Conservation (phyloP, 2,329 filamentous ascomycete species). For the Sarocladium strictum region DNA sequence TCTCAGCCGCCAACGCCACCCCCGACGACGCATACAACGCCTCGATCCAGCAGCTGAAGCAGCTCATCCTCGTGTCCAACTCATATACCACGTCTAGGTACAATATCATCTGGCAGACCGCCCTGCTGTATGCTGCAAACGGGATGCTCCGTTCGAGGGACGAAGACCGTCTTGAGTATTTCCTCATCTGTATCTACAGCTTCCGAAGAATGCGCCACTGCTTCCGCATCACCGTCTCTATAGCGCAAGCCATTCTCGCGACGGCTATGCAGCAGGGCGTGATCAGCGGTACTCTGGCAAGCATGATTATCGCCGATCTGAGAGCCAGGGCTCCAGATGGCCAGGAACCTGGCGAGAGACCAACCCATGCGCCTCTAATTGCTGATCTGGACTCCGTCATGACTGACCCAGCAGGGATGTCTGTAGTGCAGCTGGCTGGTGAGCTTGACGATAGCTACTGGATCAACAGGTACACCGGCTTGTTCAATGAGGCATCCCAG, state of each 20-base stretch:
- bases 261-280: conserved; percentile 27
- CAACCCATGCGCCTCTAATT: conserved; percentile 23
- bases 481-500: background rate
- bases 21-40: conserved; percentile 25
- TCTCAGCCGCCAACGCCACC: conserved; percentile 21
- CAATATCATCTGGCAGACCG: conserved; percentile 34
- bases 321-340: conserved; percentile 13
- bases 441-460: conserved; percentile 21
- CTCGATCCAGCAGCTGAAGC: conserved; percentile 31
- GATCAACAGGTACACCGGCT: background rate
- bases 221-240: conserved; percentile 28
- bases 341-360: background rate
- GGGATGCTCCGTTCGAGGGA: conserved; percentile 24
- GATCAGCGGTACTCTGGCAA: conserved; percentile 22
- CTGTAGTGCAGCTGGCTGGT: conserved; percentile 22
- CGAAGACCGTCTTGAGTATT: conserved; percentile 25
- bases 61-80: conserved; percentile 29
- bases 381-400: conserved; percentile 25
- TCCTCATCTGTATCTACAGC: conserved; percentile 31
- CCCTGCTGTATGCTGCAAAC: conserved; percentile 32
- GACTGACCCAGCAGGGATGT: conserved; percentile 23
- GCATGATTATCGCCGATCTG: conserved; percentile 21
- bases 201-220: conserved; percentile 28
- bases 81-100: conserved; percentile 25
- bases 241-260: conserved; percentile 27